Evolutionary conservation across 2,329 filamentous ascomycete species (phyloP).

Genomic region (Cercospora sp.): DNA sequence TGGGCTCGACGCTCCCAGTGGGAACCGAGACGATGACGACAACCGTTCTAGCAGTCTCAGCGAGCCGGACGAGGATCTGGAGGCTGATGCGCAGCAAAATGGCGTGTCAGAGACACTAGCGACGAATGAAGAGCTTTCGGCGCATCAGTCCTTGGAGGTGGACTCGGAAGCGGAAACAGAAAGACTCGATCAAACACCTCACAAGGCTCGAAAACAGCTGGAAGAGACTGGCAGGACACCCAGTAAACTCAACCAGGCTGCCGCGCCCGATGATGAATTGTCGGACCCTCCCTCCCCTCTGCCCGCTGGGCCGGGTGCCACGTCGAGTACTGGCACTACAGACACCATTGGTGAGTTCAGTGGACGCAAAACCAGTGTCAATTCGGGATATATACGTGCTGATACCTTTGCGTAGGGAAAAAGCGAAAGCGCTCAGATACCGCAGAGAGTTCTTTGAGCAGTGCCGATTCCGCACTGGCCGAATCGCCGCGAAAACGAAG

Average conservation of each 20-base stretch:
- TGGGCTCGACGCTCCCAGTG: neutral
- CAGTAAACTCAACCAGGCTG: slow-evolving; percentile 70
- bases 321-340: slow-evolving; percentile 37
- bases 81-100: slow-evolving; percentile 28
- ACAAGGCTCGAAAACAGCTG: slow-evolving; percentile 32
- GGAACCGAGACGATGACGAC: slow-evolving; percentile 31
- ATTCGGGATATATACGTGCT: neutral
- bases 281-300: slow-evolving; percentile 42
- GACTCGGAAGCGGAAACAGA: slow-evolving; percentile 92
- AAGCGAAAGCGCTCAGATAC: slow-evolving; percentile 50
- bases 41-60: slow-evolving; percentile 83
- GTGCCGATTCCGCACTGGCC: slow-evolving; percentile 39
- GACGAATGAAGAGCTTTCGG: slow-evolving; percentile 18
- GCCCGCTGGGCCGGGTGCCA: slow-evolving; percentile 32
- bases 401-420: slow-evolving; percentile 28
- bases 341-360: slow-evolving; percentile 30
- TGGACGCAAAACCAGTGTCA: no score
- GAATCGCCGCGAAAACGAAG: slow-evolving; percentile 40
- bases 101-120: slow-evolving; percentile 10
- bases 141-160: slow-evolving; percentile 45
- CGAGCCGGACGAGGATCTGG: slow-evolving; percentile 79
- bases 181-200: slow-evolving; percentile 72
- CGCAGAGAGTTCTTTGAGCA: slow-evolving; percentile 42
- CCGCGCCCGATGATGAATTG: slow-evolving; percentile 44
- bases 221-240: slow-evolving; percentile 65